phyloP scores from a whole-genome alignment of 495 filamentous ascomycete species.

The Melanomma pulvis-pyrius region DNA sequence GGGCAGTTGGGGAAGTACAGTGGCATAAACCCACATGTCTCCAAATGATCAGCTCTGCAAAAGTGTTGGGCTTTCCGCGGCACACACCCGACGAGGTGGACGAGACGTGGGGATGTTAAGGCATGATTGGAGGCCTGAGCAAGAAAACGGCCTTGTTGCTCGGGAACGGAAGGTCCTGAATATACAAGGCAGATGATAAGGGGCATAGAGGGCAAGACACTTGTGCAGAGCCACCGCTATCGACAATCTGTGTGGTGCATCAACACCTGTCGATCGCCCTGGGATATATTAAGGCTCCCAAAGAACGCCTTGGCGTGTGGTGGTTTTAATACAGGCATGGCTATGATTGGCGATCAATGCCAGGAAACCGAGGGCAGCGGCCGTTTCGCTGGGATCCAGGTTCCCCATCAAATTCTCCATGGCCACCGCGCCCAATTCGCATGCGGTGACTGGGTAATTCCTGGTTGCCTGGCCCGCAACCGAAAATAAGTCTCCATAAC shows the following conservation, averaged over 20 bases:
- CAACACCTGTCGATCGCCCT: conserved; percentile 23
- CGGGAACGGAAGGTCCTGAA: conserved; percentile 17
- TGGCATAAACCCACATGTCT: conserved; percentile 28
- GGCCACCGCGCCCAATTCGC: not conserved
- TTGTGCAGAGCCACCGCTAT: conserved; percentile 11
- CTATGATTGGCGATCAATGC: conserved; percentile 14
- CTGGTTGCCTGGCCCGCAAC: not conserved
- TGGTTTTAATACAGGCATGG: conserved; percentile 10
- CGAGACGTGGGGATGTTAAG: not conserved
- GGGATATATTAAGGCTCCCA: conserved; percentile 29
- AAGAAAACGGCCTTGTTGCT: not conserved
- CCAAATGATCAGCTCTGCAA: conserved; percentile 20
- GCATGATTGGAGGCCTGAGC: conserved; percentile 18
- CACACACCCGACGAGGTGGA: conserved; percentile 1
- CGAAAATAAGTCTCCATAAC: not conserved
- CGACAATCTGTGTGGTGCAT: conserved; percentile 33
- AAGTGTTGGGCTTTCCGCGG: conserved; percentile 21
- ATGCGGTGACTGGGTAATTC: not conserved
- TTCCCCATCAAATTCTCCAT: conserved; percentile 2
- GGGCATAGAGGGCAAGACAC: conserved; percentile 13
- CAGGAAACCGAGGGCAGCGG: not conserved
- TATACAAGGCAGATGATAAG: conserved; percentile 24
- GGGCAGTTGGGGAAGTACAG: conserved; percentile 15
- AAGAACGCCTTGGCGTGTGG: conserved; percentile 28
- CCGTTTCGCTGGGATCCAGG: conserved; percentile 21